Evolutionary conservation across 495 filamentous ascomycete species (phyloP), one percentile per base, ranked within the genome.

Genomic region (Xylaria bambusicola): DNA sequence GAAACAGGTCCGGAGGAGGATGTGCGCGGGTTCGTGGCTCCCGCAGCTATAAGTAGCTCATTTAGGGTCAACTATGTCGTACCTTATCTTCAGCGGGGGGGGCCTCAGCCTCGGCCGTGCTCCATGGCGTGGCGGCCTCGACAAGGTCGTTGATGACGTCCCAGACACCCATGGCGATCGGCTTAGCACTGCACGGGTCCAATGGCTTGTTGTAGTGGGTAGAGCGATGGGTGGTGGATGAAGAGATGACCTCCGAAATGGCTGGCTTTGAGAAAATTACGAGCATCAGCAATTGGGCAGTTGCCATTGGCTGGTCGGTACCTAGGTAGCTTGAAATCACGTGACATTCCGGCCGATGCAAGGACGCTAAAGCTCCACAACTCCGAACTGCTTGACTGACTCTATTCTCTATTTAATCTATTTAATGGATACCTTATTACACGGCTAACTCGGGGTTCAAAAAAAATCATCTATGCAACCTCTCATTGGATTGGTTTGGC

Each of bases 51-150:
- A 40, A 23, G 29, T 24, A 49, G 67, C 62, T 24, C 75, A 70
- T 10, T 5, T 60, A 83, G 80, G 67, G 84, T 56, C 52, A 56
- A 50, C 62, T 63, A 61, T 62, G 67, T 69, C 56, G 62, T 70
- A 66, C 71, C 63, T 62, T 62, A 26, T 64, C 66, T 51, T 73
- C 66, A 53, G 74, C 74, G 52, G 77, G 75, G 52, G 78, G 76
- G 21, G 82, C 81, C 67, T 85, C 82, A 53, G 82, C 82, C 70
- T 83, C 79, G 63, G 73, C 80, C 52, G 75, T 74, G 58, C 69
- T 70, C 81, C 80, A 84, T 65, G 82, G 82, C 71, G 73, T 70
- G 53, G 77, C 80, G 47, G 81, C 81, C 70, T 82, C 79, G 65
- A 81, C 68, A 64, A 84, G 71, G 71, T 82, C 80, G 54, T 70